These are phyloP conservation scores for Tolypocladium pustulatum DNA, from an alignment of 2,329 filamentous ascomycete species.

Conservation along the genomic window DNA sequence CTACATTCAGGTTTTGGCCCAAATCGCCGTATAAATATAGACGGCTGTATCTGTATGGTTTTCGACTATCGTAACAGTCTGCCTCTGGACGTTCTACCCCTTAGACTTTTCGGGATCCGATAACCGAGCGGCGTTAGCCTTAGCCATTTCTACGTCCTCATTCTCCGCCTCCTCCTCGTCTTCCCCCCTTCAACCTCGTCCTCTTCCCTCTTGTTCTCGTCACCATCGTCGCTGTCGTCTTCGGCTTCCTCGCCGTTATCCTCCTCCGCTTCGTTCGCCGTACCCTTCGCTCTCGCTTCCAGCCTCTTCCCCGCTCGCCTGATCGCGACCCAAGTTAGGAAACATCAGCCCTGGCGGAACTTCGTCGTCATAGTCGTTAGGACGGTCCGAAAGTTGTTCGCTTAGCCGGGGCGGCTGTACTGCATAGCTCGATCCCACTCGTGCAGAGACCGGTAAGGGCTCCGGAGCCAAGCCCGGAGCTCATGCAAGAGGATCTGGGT, in stretches of 20 bases:
- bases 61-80: too few relatives aligned
- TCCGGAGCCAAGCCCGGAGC: too few relatives aligned
- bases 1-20: too few relatives aligned
- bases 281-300: slow-evolving; percentile 1
- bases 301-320: slow-evolving; percentile 15
- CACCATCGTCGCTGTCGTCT: slow-evolving; percentile 2
- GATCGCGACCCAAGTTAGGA: slow-evolving; percentile 30
- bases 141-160: slow-evolving; percentile 1
- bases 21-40: too few relatives aligned
- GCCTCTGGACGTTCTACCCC: slow-evolving; percentile 3
- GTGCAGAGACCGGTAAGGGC: too few relatives aligned
- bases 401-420: too few relatives aligned
- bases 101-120: slow-evolving; percentile 3
- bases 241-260: not conserved
- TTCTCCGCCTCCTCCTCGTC: slow-evolving; percentile 3
- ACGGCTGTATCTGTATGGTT: too few relatives aligned
- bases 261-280: slow-evolving; percentile 4
- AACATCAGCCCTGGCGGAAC: slow-evolving; percentile 43
- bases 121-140: not conserved
- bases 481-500: too few relatives aligned
- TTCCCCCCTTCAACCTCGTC: slow-evolving; percentile 6
- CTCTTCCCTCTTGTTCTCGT: slow-evolving; percentile 4
- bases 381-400: slow-evolving; percentile 36
- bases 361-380: slow-evolving; percentile 47
- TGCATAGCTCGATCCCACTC: too few relatives aligned